A percentile compares a stretch with the other conserved stretches of the same genome.
Evolutionary conservation across 2,329 filamentous ascomycete species (phyloP).

Genomic region (Fusarium lyarnte): DNA sequence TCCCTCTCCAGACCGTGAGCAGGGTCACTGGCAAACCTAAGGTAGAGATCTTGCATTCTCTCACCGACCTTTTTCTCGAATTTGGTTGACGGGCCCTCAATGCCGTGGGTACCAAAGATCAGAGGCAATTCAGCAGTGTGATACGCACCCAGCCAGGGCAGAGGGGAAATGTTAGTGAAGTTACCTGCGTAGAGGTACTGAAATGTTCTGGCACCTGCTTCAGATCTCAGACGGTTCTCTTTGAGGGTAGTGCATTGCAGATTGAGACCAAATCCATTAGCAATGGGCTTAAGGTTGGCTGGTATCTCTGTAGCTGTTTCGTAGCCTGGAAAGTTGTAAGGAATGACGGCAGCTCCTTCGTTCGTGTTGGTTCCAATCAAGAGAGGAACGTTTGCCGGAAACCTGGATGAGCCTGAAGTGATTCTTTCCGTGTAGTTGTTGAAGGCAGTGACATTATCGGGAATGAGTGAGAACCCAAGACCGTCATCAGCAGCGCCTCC

Average conservation of each 20-base stretch:
- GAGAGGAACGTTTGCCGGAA: not conserved
- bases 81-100: slow-evolving; percentile 5
- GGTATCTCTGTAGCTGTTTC: slow-evolving; percentile 26
- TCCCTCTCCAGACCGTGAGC: not conserved
- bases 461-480: slow-evolving; percentile 7
- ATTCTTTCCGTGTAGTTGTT: slow-evolving; percentile 16
- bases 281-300: not conserved
- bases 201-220: slow-evolving; percentile 21
- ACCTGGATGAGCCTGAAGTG: not conserved
- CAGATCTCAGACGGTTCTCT: slow-evolving; percentile 13
- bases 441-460: slow-evolving; percentile 25
- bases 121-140: slow-evolving; percentile 31
- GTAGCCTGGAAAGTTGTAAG: slow-evolving; percentile 18
- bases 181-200: slow-evolving; percentile 34
- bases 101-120: slow-evolving; percentile 18
- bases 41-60: slow-evolving; percentile 31
- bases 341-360: slow-evolving; percentile 28
- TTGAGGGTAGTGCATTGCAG: slow-evolving; percentile 26
- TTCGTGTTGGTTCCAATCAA: slow-evolving; percentile 32
- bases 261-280: slow-evolving; percentile 14
- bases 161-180: slow-evolving; percentile 33
- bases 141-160: slow-evolving; percentile 31
- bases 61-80: slow-evolving; percentile 22
- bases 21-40: slow-evolving; percentile 22
- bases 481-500: slow-evolving; percentile 30